Base-by-base conservation (phyloP, 2,329 filamentous ascomycete species). In the Sordariomycetes sp. region DNA sequence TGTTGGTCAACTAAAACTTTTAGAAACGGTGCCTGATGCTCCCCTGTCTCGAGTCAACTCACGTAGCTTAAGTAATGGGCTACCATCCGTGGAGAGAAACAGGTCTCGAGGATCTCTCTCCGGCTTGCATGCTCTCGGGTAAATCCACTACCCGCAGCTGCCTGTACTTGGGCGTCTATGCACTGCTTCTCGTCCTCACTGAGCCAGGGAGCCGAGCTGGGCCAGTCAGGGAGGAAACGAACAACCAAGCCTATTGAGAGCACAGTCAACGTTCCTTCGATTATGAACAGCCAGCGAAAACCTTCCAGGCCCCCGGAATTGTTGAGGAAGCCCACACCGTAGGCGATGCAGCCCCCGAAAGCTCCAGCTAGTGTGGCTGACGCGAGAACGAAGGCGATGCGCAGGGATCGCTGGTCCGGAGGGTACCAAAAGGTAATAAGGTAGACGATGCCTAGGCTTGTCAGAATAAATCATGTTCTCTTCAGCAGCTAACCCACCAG, bases 361-460 rank as follows among this genome's bases (percentile, higher is more conserved):
- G 81, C 81, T 4, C 81, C 81, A 0, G 79, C 78, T 1, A 84
- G 60, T 0, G 81, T 80, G 2, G 79, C 75, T 9, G 65, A 72
- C 11, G 76, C 70, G 41, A 85, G 75, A 1, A 86, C 70, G 37
- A 81, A 75, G 3, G 78, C 78, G 2, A 84, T 74, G 3, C 53
- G 70, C 5, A 84, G 54, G 2, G 77, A 79, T 6, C 82, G 66
- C 54, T 86, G 80, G n/a, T 72, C 68, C 39, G 72, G 72, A 12
- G 69, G 75, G 53, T 86, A 86, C 66, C 82, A 86, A 38, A 84
- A 72, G 0, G 80, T 83, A 10, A 86, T 59, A 44, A 84, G 85
- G 53, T 76, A 61, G 1, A 75, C 71, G 43, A 84, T 57, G 0
- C 55, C 54, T 0, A 55, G 55, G 21, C n/a, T n/a, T n/a, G n/a